Conservation (phyloP, 768 basidiomycete genomes). For the Suillus americanus region DNA sequence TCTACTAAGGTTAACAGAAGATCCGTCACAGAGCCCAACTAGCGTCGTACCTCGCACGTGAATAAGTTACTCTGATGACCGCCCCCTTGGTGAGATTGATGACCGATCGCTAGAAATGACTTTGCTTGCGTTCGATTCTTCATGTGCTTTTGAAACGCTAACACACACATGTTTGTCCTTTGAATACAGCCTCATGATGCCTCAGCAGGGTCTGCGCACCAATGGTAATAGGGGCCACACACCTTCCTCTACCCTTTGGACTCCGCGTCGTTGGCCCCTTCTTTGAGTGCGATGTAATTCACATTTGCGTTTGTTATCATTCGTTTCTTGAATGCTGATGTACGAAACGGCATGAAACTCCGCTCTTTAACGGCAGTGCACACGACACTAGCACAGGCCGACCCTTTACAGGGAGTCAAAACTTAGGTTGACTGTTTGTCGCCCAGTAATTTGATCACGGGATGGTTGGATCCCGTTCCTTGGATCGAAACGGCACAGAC, state of each 20-base stretch:
- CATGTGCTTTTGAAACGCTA: neutral
- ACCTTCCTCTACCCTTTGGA: constrained; percentile 48
- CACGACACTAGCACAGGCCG: constrained; percentile 9
- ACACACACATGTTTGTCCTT: neutral
- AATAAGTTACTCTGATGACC: neutral
- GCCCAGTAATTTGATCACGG: neutral
- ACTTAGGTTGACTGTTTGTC: constrained; percentile 55
- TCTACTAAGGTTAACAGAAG: neutral
- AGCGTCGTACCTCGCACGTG: neutral
- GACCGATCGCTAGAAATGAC: neutral
- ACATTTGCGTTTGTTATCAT: constrained; percentile 61
- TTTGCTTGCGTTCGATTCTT: neutral
- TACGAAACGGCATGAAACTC: constrained; percentile 62
- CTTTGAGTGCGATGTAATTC: constrained; percentile 52
- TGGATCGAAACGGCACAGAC: constrained; percentile 21
- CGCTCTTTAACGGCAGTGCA: constrained; percentile 4
- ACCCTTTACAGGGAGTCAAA: constrained; percentile 64
- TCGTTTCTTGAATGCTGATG: constrained; percentile 52
- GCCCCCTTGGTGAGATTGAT: neutral
- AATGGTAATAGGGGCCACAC: constrained; percentile 13
- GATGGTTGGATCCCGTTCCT: constrained; percentile 28
- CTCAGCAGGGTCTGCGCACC: neutral
- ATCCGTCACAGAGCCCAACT: neutral
- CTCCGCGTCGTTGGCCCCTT: constrained; percentile 53
- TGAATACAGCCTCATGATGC: neutral